These are phyloP conservation scores for Rhamnella rubrinervis DNA, from an alignment of 331 rosid species.

Conservation along the genomic window DNA sequence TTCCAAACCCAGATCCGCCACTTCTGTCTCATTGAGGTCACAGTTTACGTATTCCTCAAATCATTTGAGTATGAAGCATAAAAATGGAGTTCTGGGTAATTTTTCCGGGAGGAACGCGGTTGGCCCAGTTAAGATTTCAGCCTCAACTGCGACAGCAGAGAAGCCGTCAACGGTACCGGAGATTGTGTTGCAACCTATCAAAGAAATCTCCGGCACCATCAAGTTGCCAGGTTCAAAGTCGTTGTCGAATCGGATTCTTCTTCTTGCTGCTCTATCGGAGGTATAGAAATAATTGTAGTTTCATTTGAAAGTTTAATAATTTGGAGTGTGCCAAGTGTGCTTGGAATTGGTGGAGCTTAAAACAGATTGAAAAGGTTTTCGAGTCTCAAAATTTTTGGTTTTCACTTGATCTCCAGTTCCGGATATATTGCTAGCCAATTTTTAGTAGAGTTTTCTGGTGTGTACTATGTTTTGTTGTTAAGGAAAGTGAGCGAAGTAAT, in stretches of 20 bases:
- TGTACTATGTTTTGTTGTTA: neutral
- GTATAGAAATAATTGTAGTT: constrained; percentile 35
- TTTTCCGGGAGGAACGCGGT: constrained; percentile 26
- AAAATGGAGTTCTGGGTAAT: constrained; percentile 30
- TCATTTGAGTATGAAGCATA: constrained; percentile 43
- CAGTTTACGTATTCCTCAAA: constrained; percentile 43
- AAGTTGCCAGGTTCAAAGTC: constrained; percentile 96
- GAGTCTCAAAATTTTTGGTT: too few species aligned
- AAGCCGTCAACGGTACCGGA: constrained; percentile 81
- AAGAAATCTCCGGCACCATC: constrained; percentile 76
- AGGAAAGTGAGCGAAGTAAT: neutral
- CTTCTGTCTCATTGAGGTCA: constrained; percentile 48
- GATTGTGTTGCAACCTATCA: constrained; percentile 87
- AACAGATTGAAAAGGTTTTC: neutral
- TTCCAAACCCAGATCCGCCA: constrained; percentile 50
- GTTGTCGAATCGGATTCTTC: constrained; percentile 85
- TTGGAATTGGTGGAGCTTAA: constrained; percentile 14
- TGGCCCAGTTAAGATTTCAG: constrained; percentile 48
- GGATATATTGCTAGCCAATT: too few species aligned
- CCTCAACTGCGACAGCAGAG: constrained; percentile 65
- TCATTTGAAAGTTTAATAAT: neutral
- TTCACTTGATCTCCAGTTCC: too few species aligned
- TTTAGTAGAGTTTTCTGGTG: neutral
- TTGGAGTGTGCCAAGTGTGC: neutral
- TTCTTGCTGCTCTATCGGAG: constrained; percentile 98